A percentile compares a stretch with the other conserved stretches of the same genome.
These are phyloP conservation scores for Candida sphagnicola DNA, from an alignment of 805 yeast genomes.

Conservation along the genomic window DNA sequence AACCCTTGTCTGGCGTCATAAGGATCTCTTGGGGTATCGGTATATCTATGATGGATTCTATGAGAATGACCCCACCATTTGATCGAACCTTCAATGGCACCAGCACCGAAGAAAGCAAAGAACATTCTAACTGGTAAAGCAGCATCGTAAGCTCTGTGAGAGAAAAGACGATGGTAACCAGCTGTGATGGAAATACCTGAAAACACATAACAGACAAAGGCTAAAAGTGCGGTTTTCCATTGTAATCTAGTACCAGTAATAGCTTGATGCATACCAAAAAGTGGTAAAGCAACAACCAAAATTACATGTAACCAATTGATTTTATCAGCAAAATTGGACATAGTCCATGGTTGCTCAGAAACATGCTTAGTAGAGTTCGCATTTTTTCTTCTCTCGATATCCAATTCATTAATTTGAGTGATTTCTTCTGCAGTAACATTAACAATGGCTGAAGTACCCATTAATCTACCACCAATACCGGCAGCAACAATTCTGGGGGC, in stretches of 20 bases:
- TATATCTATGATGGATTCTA: slow-evolving; percentile 82
- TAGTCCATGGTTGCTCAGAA: slow-evolving; percentile 77
- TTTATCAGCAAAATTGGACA: slow-evolving; percentile 66
- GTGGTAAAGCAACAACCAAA: slow-evolving; percentile 60
- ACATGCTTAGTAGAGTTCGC: slow-evolving; percentile 49
- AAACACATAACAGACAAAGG: slow-evolving; percentile 49
- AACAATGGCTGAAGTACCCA: slow-evolving; percentile 78
- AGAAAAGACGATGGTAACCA: slow-evolving; percentile 78
- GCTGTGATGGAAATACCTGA: slow-evolving; percentile 79
- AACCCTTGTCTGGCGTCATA: slow-evolving; percentile 82
- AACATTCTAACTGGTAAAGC: slow-evolving; percentile 56
- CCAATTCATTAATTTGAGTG: slow-evolving; percentile 40
- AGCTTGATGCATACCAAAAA: slow-evolving; percentile 47
- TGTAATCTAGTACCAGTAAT: slow-evolving; percentile 47
- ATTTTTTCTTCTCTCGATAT: slow-evolving; percentile 35
- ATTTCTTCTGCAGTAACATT: slow-evolving; percentile 62
- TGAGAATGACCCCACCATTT: slow-evolving; percentile 90
- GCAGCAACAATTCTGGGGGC: slow-evolving; percentile 74
- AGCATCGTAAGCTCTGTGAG: slow-evolving; percentile 72
- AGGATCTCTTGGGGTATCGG: slow-evolving; percentile 80
- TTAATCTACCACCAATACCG: slow-evolving; percentile 66
- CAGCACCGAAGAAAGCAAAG: slow-evolving; percentile 76
- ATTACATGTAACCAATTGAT: slow-evolving; percentile 74
- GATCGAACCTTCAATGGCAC: slow-evolving; percentile 79
- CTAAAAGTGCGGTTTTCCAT: slow-evolving; percentile 44